A percentile compares a stretch with the other conserved stretches of the same genome.
These are phyloP conservation scores for Metschnikowia sp. DNA, from an alignment of 805 yeast genomes.

Conservation along the genomic window DNA sequence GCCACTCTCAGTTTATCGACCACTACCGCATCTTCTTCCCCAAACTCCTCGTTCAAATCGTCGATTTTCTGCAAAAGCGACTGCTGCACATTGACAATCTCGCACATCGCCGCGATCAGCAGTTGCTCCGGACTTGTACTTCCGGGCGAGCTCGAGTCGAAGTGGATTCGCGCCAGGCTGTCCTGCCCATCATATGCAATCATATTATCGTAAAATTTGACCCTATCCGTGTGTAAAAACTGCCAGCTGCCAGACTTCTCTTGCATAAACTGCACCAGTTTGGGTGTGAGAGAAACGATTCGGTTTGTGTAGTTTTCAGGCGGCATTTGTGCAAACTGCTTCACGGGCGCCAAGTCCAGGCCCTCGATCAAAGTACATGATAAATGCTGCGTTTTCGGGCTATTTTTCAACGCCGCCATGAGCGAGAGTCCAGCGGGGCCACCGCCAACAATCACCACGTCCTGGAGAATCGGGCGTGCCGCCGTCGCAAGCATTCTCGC, in stretches of 20 bases:
- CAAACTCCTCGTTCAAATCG: constrained; percentile 21
- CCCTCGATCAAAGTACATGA: constrained; percentile 74
- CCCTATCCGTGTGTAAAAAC: constrained; percentile 62
- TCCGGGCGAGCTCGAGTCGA: constrained; percentile 50
- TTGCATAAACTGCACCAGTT: constrained; percentile 61
- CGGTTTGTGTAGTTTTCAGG: constrained; percentile 66
- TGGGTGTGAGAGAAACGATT: constrained; percentile 83
- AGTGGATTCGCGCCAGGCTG: constrained; percentile 58
- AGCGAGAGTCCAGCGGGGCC: constrained; percentile 96
- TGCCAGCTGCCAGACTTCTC: constrained; percentile 72
- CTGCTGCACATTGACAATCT: constrained; percentile 78
- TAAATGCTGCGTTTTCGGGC: constrained; percentile 57
- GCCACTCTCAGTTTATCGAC: constrained; percentile 68
- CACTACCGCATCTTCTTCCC: constrained; percentile 27
- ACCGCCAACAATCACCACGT: constrained; percentile 88
- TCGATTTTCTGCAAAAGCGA: constrained; percentile 54
- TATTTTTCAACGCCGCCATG: constrained; percentile 73
- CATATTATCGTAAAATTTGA: constrained; percentile 76
- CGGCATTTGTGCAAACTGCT: constrained; percentile 42
- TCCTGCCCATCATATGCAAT: constrained; percentile 83
- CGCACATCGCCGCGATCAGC: constrained; percentile 76
- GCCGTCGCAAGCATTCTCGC: constrained; percentile 11
- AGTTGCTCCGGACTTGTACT: constrained; percentile 21
- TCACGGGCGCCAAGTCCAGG: constrained; percentile 50
- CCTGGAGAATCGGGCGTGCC: constrained; percentile 33